Base-by-base conservation (phyloP, 2,329 filamentous ascomycete genomes). In the Aspergillus novofumigatus region DNA sequence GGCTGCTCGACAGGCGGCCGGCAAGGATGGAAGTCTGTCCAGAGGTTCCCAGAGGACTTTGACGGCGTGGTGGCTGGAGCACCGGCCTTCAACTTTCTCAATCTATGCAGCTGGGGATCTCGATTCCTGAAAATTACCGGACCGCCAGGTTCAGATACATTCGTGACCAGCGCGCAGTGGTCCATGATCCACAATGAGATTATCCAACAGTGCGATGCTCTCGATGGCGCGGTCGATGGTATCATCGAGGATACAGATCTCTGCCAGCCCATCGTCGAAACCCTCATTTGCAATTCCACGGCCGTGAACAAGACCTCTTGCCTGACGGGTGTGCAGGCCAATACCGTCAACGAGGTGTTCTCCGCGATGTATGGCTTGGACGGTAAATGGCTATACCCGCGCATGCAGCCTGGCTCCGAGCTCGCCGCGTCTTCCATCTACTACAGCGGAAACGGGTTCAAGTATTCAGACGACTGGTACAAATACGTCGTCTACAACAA, bases 1-100 rank as follows among this genome's bases (percentile, higher is more conserved):
- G 78, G 77, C 28, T 81, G 79, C 65, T 80, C 77, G 1, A 75
- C 75, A 17, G 79, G 78, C 56, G 78, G 78, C 21, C 71, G 75
- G 17, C 77, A 81, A 62, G 79, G 78, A 32, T 67, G 79, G 54
- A 78, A 78, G 58, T 75, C 75, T 2, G 70, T 75, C 3, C 74
- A 80, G 55, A 67, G 73, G 49, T 81, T 72, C 58, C 78, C 78
- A 0, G 65, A 75, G 9, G 78, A 80, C 60, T 81, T 80, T 52
- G 78, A 81, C 55, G 78, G 78, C 42, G 76, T 81, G 52, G 72
- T 80, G 25, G 72, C 75, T 8, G 78, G 75, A 14, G 72, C 78
- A 47, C 77, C 71, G 23, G 77, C 76, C 21, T 64, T 77, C 51
- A 74, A 77, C 62, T 77, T 77, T 58, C 70, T 78, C 60, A 74